Base-by-base conservation (phyloP, 208 protist species). In the Eutreptiella sp. region DNA sequence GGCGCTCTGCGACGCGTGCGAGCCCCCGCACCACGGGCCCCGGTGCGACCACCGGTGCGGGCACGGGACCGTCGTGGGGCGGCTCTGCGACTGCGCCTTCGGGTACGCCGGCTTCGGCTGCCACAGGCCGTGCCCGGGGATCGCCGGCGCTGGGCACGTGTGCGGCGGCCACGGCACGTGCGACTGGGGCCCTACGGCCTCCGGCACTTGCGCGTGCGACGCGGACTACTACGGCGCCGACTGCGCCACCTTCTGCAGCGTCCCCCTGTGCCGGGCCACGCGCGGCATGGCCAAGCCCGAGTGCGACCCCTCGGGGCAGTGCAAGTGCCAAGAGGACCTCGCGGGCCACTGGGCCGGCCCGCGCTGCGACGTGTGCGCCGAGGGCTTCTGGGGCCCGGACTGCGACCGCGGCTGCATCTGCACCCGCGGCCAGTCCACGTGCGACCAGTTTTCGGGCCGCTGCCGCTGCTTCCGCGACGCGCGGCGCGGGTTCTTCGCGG, bases 1-100 rank as follows among this genome's bases (percentile, higher is more conserved):
- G n/a, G n/a, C n/a, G n/a, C n/a, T 61, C 11, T 64, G 58, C 58
- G 29, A 64, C 42, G 21, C 19, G 23, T 64, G 58, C 53, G 29
- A 31, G 9, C 5, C 14, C 23, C 48, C 48, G 28, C 14, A 21
- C 19, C 29, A 63, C 9, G 58, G 58, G 28, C n/a, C 7, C 7
- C 5, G 7, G 11, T 64, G 58, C 29, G 24, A 62, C 39, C 11
- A 11, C 16, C n/a, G n/a, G 26, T 64, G 53, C 43, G 45, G 4
- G n/a, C 32, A 41, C 38, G 58, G 53, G n/a, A 43, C 29, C 14
- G 63, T 50, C 27, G 11, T 62, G 7, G 32, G 53, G 14, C 7
- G 21, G 9, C n/a, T 63, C 5, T 64, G 50, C 23, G 19, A 16
- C n/a, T 57, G 50, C 36, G 29, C 11, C 7, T 26, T 33, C n/a